These are phyloP conservation scores for Lichtheimia corymbifera DNA, from an alignment of 371 early-diverging fungal genomes.

Conservation along the genomic window DNA sequence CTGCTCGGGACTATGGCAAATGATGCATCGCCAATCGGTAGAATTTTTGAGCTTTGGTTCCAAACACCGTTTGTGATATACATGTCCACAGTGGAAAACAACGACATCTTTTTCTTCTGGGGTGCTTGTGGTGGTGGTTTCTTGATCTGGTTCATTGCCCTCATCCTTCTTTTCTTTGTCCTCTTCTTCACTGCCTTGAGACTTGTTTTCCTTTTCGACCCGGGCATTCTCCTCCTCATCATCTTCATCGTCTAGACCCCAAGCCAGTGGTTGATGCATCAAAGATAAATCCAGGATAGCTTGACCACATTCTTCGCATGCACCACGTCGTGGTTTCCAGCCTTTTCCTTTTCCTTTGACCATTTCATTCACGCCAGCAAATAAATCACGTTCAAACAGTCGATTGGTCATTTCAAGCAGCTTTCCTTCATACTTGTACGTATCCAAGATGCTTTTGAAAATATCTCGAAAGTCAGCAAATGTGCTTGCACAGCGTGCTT, in stretches of 20 bases:
- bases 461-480: constrained; percentile 77
- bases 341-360: constrained; percentile 59
- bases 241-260: constrained; percentile 25
- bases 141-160: not conserved
- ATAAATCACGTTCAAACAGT: constrained; percentile 68
- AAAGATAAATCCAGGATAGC: constrained; percentile 50
- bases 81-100: constrained; percentile 64
- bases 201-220: not conserved
- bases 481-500: constrained; percentile 56
- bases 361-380: constrained; percentile 57
- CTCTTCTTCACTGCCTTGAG: not conserved
- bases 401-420: constrained; percentile 72
- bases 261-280: constrained; percentile 36
- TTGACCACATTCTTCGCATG: constrained; percentile 61
- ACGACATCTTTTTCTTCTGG: constrained; percentile 31
- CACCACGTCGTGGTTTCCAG: constrained; percentile 62
- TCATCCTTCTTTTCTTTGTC: constrained; percentile 5
- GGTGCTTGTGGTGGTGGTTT: too few relatives aligned
- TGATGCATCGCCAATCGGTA: constrained; percentile 2
- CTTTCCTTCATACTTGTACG: constrained; percentile 76
- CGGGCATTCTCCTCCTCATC: not conserved
- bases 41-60: constrained; percentile 18
- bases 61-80: constrained; percentile 60
- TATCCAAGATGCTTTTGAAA: constrained; percentile 75
- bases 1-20: constrained; percentile 7